Conservation (phyloP, 2,329 filamentous ascomycete genomes). For the Canariomyces notabilis region DNA sequence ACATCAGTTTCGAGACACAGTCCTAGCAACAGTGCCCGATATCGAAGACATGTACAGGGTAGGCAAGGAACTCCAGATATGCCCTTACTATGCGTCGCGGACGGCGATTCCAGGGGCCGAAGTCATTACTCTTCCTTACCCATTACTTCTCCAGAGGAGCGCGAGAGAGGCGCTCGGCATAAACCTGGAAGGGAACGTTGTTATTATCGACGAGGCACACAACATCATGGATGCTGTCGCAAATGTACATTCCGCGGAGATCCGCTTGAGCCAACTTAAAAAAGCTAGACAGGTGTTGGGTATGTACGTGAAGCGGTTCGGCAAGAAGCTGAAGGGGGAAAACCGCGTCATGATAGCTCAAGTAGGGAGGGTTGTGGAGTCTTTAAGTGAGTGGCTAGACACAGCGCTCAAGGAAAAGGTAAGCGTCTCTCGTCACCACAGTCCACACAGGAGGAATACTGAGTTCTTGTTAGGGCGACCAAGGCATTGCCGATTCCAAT, state of each 20-base stretch:
- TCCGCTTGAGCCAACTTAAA: constrained; percentile 68
- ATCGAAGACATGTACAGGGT: constrained; percentile 84
- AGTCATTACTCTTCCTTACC: constrained; percentile 90
- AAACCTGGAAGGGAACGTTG: constrained; percentile 77
- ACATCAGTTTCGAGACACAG: constrained; percentile 78
- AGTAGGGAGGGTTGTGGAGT: constrained; percentile 76
- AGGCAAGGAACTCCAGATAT: constrained; percentile 74
- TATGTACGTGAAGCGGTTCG: constrained; percentile 80
- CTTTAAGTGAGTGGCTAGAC: constrained; percentile 65
- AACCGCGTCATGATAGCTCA: constrained; percentile 91
- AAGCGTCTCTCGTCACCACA: constrained; percentile 18
- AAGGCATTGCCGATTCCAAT: constrained; percentile 66
- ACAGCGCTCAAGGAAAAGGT: constrained; percentile 46
- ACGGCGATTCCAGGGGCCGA: constrained; percentile 77
- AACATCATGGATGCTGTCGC: constrained; percentile 95
- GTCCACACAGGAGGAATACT: not conserved
- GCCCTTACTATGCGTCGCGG: constrained; percentile 94
- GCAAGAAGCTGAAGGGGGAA: constrained; percentile 80
- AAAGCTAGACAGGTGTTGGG: constrained; percentile 70
- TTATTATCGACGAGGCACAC: constrained; percentile 97
- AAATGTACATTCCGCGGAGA: constrained; percentile 74
- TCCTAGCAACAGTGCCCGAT: constrained; percentile 79
- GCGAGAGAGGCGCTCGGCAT: constrained; percentile 84
- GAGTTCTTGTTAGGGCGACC: constrained; percentile 35
- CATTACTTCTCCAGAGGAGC: constrained; percentile 77